These are phyloP conservation scores for Hemisphaericaspora xylanilytica DNA, from an alignment of 1,139 yeast genomes.

Conservation along the genomic window DNA sequence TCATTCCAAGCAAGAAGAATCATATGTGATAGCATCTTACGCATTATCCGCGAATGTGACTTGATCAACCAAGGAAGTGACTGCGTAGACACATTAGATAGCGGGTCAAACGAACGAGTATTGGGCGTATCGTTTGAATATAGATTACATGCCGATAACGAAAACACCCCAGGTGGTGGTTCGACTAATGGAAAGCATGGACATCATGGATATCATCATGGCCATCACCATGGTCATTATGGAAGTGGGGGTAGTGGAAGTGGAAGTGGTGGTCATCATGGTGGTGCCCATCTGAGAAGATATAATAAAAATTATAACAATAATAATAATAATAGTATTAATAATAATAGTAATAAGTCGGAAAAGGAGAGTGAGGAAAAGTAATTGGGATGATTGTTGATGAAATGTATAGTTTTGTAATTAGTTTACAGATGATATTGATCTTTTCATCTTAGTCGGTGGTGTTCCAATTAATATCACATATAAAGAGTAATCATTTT, in stretches of 20 bases:
- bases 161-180: conserved; percentile 9
- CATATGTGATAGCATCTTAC: conserved; percentile 47
- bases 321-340: neutral
- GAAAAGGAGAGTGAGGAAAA: neutral
- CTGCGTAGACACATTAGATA: conserved; percentile 29
- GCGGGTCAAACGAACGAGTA: conserved; percentile 41
- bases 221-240: conserved; percentile 1
- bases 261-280: neutral
- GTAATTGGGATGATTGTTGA: neutral
- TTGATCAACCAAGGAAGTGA: conserved; percentile 36
- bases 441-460: too few species aligned
- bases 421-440: too few species aligned
- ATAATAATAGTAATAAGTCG: neutral
- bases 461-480: too few species aligned
- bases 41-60: conserved; percentile 51
- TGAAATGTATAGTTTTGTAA: neutral
- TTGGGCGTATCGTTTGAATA: conserved; percentile 47
- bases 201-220: conserved; percentile 4
- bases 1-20: conserved; percentile 48
- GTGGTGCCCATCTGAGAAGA: conserved; percentile 3
- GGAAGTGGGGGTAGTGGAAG: too few species aligned
- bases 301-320: conserved; percentile 4
- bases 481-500: too few species aligned
- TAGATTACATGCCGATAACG: conserved; percentile 43
- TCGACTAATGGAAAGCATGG: conserved; percentile 2